Evolutionary conservation across 306 rosid species (phyloP).

Genomic region (Prosopis cineraria): DNA sequence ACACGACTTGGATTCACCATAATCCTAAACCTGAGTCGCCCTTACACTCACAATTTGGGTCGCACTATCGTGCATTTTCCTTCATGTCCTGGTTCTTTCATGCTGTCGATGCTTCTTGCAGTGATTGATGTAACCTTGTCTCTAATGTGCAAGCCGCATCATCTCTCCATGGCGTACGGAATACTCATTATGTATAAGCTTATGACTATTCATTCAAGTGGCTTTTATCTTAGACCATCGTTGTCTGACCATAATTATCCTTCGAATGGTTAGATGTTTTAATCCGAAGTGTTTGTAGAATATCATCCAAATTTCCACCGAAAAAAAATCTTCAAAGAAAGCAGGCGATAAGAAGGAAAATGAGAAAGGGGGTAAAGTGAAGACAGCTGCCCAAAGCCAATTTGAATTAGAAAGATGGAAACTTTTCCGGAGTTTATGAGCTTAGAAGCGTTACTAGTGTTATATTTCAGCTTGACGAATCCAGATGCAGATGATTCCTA

Average conservation of each 20-base stretch:
- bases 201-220: slow-evolving; percentile 33
- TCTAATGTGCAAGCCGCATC: neutral
- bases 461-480: neutral
- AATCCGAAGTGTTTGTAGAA: neutral
- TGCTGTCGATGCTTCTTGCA: neutral
- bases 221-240: slow-evolving; percentile 36
- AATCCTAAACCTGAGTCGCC: neutral
- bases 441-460: neutral
- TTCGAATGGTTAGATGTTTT: neutral
- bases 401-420: neutral
- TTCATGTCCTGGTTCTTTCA: neutral
- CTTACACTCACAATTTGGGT: neutral
- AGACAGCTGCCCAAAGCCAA: neutral
- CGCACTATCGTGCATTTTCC: neutral
- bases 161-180: neutral
- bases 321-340: neutral
- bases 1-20: neutral
- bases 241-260: neutral
- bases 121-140: neutral
- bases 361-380: neutral
- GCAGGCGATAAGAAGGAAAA: neutral
- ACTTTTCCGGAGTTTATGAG: neutral
- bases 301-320: neutral
- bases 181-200: slow-evolving; percentile 5
- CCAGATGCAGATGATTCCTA: neutral